Evolutionary conservation across 2,329 filamentous ascomycete species (phyloP), one percentile per base, ranked within the genome.

Genomic region (Calonectria pseudoturangicola): DNA sequence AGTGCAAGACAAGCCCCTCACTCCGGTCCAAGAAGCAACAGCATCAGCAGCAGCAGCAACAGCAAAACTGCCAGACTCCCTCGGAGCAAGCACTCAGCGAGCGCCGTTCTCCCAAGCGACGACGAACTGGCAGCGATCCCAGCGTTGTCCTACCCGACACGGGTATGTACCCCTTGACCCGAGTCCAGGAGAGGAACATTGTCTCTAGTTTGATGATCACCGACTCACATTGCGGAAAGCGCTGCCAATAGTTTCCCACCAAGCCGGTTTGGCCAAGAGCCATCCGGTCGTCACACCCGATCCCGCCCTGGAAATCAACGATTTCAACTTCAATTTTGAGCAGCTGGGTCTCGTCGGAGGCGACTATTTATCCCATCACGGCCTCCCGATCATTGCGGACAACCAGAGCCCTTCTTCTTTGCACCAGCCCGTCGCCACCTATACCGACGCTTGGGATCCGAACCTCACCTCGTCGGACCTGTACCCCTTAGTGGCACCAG

Each of bases 1-100:
- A 84, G 73, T 88, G 86, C 82, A 87, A 83, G 72, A 87, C 83
- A 33, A 88, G 86, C 72, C 85, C 85, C 3, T 87, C 86, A 7
- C 75, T 85, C 48, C 79, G 82, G 10, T 83, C 84, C 77, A 81
- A 80, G 76, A 85, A 84, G 76, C 80, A 83, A 33, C 79, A 81
- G 5, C 81, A 80, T n/a, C 76, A 79, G 10, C 79, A 79, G 1
- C 75, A 77, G 8, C 75, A 76, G 25, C 69, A 75, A 9, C 74
- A 70, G 1, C 75, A 79, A 8, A 73, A 67, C 21, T 60, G 39
- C 39, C 36, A 36, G 2, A 41, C 54, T 13, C 51, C 62, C 60
- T 27, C 73, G 48, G 74, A 76, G 50, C 66, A 72, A 48, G 39
- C 56, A 28, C 68, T 74, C 43, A 74, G 68, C 69, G 77, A 75